Base-by-base conservation (phyloP, 805 yeast species). In the Candida bentonensis region DNA sequence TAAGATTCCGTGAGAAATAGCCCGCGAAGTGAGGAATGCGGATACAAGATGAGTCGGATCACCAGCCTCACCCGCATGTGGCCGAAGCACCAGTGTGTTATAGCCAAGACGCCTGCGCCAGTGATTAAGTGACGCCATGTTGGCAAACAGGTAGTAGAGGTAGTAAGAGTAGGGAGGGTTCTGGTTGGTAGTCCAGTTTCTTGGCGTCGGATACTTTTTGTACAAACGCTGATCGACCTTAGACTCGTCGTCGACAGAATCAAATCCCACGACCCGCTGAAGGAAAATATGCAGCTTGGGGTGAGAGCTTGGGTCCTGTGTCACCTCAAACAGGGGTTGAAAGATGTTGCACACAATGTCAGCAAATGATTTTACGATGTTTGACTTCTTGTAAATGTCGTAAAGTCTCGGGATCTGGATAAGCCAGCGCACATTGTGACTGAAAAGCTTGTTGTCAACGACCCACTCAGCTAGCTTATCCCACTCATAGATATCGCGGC, bases 41-140 rank as follows among this genome's bases (percentile, higher is more conserved):
- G 88, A 74, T 40, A 88, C 84, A 57, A 94, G 70, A 67, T 92
- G 98, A 57, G 92, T 97, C 1, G 97, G 96, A 58, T 92, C 98
- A 48, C 99, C 99, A n/a, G 98, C 99, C 64, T 92, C 99, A 50
- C 99, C 99, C 53, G 95, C 85, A 62, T 92, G 99, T 2, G 99
- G 99, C 56, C 98, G 75, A 54, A 92, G 67, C n/a, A 86, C 94
- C 63, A 92, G 80, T 0, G 96, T 88, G 60, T 83, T 88, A 63
- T 76, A 82, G 0, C 83, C 82, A 46, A 88, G 72, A 46, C 67
- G 70, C 26, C 70, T 65, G 64, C 99, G 76, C 77, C 89, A 82
- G 50, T 80, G 78, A 58, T 92, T 92, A 61, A 92, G 71, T 5
- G 95, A 76, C 2, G 94, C 77, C 62, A 92, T 62, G 63, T 88